These are phyloP conservation scores for Breviolum minutum DNA, from an alignment of 73 alveolate species.

Conservation along the genomic window DNA sequence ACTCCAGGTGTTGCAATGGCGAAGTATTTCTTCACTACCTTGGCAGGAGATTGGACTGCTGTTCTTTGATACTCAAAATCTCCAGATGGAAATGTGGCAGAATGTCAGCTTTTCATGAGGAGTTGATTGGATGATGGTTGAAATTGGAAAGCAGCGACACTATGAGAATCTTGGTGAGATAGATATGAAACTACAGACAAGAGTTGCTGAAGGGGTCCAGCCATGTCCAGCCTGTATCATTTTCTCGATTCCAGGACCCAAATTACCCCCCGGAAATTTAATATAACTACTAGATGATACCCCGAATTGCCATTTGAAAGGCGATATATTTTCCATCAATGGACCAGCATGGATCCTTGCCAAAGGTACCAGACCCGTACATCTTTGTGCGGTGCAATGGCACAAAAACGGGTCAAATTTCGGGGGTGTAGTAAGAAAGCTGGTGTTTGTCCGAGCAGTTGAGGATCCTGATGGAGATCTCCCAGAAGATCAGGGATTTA, in stretches of 20 bases:
- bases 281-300: too few species aligned
- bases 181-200: not conserved
- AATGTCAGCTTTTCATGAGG: not conserved
- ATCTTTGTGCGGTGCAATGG: too few species aligned
- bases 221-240: too few species aligned
- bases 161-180: conserved; percentile 13
- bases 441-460: not conserved
- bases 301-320: too few species aligned
- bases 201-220: too few species aligned
- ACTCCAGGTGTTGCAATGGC: conserved; percentile 67
- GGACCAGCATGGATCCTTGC: too few species aligned
- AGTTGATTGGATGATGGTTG: conserved; percentile 86
- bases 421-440: too few species aligned
- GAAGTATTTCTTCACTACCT: conserved; percentile 55
- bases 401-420: too few species aligned
- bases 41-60: conserved; percentile 28
- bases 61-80: not conserved
- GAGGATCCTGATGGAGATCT: conserved; percentile 64
- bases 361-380: too few species aligned
- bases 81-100: not conserved
- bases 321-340: too few species aligned
- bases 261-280: not conserved
- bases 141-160: conserved; percentile 79
- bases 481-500: conserved; percentile 47
- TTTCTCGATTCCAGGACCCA: not conserved